phyloP scores from a whole-genome alignment of 2,329 filamentous ascomycete genomes.

The Chaetomiaceae sp. region DNA sequence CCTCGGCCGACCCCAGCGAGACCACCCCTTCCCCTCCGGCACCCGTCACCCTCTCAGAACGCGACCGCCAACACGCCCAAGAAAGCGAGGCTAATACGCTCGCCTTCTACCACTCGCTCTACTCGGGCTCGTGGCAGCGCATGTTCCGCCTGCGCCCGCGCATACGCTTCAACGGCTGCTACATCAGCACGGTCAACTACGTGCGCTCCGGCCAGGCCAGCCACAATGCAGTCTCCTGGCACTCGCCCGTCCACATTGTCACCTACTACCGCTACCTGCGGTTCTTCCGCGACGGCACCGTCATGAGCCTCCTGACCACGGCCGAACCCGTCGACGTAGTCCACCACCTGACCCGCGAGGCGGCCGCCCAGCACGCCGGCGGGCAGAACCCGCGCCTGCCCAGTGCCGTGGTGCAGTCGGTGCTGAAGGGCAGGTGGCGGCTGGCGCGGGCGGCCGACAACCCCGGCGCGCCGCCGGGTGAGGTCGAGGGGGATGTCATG shows the following conservation, averaged over 20 bases:
- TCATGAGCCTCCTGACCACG: slow-evolving; percentile 75
- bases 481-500: slow-evolving; percentile 63
- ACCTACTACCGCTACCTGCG: slow-evolving; percentile 97
- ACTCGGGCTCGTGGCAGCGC: slow-evolving; percentile 52
- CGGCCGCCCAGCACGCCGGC: slow-evolving; percentile 49
- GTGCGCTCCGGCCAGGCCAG: slow-evolving; percentile 73
- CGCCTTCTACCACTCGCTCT: slow-evolving; percentile 42
- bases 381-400: slow-evolving; percentile 38
- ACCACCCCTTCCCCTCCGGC: not conserved
- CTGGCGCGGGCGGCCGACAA: slow-evolving; percentile 37
- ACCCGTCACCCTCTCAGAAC: slow-evolving; percentile 37
- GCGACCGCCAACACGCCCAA: slow-evolving; percentile 25
- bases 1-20: not conserved
- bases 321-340: slow-evolving; percentile 83
- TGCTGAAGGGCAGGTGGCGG: slow-evolving; percentile 55
- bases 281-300: slow-evolving; percentile 86
- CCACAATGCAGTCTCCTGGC: slow-evolving; percentile 69
- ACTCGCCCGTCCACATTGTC: slow-evolving; percentile 83
- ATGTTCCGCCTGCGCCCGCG: slow-evolving; percentile 82
- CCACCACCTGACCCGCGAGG: slow-evolving; percentile 70
- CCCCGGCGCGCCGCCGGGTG: slow-evolving; percentile 32
- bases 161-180: slow-evolving; percentile 90
- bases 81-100: slow-evolving; percentile 37
- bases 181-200: slow-evolving; percentile 97
- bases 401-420: slow-evolving; percentile 61